phyloP scores from a whole-genome alignment of 768 basidiomycete species.

The Pulveroboletus ravenelii region DNA sequence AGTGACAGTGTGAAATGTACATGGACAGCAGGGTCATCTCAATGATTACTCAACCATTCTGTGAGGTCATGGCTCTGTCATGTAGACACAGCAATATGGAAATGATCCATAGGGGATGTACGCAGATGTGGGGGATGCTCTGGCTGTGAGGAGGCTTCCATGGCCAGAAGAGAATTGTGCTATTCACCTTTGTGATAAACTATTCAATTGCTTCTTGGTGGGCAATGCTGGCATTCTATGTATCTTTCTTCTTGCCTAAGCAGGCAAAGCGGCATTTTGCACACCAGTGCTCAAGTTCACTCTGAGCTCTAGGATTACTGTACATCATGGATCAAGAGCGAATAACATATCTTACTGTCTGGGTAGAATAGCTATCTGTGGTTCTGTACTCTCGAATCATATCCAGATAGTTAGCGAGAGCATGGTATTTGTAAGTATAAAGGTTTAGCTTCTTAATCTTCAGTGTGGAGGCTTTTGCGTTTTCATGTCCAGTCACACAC shows the following conservation, averaged over 20 bases:
- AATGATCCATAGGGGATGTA: not conserved
- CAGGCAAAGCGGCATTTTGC: constrained; percentile 33
- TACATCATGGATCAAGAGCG: rapidly evolving
- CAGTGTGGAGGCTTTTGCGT: too few relatives aligned
- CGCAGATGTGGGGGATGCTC: not conserved
- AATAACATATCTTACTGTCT: not conserved
- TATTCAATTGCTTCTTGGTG: not conserved
- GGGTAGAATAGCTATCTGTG: too few relatives aligned
- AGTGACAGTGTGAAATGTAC: too few relatives aligned
- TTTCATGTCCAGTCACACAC: too few relatives aligned
- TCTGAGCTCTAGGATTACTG: constrained; percentile 15
- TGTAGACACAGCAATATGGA: not conserved
- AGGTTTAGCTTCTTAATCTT: too few relatives aligned
- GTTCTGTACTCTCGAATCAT: too few relatives aligned
- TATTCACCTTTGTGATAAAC: not conserved
- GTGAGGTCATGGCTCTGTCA: not conserved
- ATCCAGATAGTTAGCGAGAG: too few relatives aligned
- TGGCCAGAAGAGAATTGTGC: not conserved
- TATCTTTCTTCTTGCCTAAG: not conserved
- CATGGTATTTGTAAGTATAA: too few relatives aligned
- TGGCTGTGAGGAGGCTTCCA: not conserved
- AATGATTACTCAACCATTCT: too few relatives aligned
- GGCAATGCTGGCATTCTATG: not conserved
- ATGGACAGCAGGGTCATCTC: too few relatives aligned
- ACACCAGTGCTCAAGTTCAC: constrained; percentile 34